Percentiles rank a stretch among this genome's conserved stretches.
Conservation (phyloP, 805 yeast species). For the Candida germanica region DNA sequence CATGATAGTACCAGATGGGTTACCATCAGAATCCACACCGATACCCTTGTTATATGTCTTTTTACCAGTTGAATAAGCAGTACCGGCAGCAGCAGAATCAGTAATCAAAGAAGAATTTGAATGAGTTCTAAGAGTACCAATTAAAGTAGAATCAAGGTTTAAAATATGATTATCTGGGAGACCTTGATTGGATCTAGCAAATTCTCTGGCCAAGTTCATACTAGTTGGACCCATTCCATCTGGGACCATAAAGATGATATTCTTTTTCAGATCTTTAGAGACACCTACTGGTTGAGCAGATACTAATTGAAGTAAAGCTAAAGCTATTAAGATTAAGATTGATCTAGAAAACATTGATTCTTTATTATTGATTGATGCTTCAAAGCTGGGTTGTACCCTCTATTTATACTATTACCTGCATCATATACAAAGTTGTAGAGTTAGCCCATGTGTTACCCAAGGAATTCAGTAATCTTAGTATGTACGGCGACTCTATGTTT, state of each 20-base stretch:
- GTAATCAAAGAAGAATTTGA: conserved; percentile 77
- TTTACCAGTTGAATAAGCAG: conserved; percentile 82
- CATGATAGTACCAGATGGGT: conserved; percentile 81
- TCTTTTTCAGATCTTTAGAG: conserved; percentile 45
- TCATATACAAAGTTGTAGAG: too few relatives aligned
- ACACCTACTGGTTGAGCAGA: neutral
- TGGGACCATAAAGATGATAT: conserved; percentile 82
- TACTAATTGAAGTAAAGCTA: neutral
- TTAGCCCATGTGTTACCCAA: too few relatives aligned
- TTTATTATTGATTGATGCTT: too few relatives aligned
- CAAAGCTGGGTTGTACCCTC: too few relatives aligned
- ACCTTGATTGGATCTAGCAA: conserved; percentile 57
- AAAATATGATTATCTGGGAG: conserved; percentile 56
- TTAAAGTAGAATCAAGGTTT: conserved; percentile 61
- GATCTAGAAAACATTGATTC: neutral
- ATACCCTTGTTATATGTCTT: conserved; percentile 77
- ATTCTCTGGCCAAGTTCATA: conserved; percentile 73
- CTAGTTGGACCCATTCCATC: conserved; percentile 97
- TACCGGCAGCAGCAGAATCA: conserved; percentile 97
- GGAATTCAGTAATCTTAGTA: too few relatives aligned
- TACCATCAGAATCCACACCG: conserved; percentile 65
- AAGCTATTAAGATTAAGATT: neutral
- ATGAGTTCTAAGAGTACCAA: conserved; percentile 84
- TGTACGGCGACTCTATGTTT: too few relatives aligned
- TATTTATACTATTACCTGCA: too few relatives aligned